A percentile compares a stretch with the other conserved stretches of the same genome.
These are phyloP conservation scores for Pythium sp. DNA, from an alignment of 352 stramenopile genomes.

Conservation along the genomic window DNA sequence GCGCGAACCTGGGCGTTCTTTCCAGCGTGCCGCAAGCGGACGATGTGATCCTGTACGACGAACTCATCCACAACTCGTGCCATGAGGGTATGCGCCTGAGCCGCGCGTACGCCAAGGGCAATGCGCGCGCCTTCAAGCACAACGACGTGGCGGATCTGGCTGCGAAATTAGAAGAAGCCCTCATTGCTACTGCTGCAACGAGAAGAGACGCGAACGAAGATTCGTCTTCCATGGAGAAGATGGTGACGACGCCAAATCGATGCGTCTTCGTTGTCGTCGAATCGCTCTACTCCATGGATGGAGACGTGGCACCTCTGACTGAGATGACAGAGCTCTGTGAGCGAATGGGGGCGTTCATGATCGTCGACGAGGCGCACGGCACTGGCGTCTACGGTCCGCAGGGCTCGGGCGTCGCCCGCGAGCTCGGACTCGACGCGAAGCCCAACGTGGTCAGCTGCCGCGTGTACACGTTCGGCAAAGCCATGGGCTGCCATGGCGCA, in stretches of 20 bases:
- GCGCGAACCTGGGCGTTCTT: slow-evolving; percentile 94
- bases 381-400: slow-evolving; percentile 87
- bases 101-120: slow-evolving; percentile 47
- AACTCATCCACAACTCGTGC: slow-evolving; percentile 96
- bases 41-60: slow-evolving; percentile 95
- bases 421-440: slow-evolving; percentile 74
- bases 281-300: slow-evolving; percentile 99
- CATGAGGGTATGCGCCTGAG: slow-evolving; percentile 92
- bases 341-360: slow-evolving; percentile 78
- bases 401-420: slow-evolving; percentile 64
- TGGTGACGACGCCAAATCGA: not conserved
- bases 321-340: slow-evolving; percentile 84
- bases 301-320: slow-evolving; percentile 90
- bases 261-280: slow-evolving; percentile 96
- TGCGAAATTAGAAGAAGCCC: slow-evolving; percentile 42
- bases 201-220: not conserved
- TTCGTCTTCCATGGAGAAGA: not conserved
- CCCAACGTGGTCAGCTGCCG: slow-evolving; percentile 76
- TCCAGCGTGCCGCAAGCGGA: slow-evolving; percentile 86
- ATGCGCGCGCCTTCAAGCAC: slow-evolving; percentile 81
- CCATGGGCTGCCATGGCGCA: slow-evolving; percentile 94
- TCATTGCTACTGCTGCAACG: not conserved
- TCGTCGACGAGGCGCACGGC: slow-evolving; percentile 98
- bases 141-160: slow-evolving; percentile 89
- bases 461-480: slow-evolving; percentile 97